These are phyloP conservation scores for Amanita polypyramis DNA, from an alignment of 768 basidiomycete species.

Conservation along the genomic window DNA sequence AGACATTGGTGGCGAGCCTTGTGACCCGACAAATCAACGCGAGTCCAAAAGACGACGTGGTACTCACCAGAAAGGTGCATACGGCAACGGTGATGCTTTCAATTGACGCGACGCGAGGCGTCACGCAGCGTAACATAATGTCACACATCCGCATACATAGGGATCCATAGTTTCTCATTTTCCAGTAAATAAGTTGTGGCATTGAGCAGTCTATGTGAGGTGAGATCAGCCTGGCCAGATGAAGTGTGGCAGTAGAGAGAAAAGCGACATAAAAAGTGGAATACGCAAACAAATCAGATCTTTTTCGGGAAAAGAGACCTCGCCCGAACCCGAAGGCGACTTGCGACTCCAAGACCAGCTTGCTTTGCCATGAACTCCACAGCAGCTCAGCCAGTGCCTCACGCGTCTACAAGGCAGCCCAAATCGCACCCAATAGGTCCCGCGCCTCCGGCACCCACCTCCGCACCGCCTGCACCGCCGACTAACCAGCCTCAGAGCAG, in stretches of 20 bases:
- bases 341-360: neutral
- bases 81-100: neutral
- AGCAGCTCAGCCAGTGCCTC: constrained; percentile 37
- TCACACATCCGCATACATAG: neutral
- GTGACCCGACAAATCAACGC: constrained; percentile 9
- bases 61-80: constrained; percentile 5
- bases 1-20: constrained; percentile 25
- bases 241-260: neutral
- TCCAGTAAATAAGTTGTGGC: neutral
- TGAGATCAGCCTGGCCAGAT: neutral
- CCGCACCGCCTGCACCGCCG: constrained; percentile 46
- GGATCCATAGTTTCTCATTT: neutral
- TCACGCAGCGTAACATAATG: neutral
- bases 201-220: neutral
- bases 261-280: neutral
- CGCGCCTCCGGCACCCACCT: constrained; percentile 50
- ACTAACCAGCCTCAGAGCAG: constrained; percentile 27
- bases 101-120: constrained; percentile 6
- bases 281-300: constrained; percentile 4
- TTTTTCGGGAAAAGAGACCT: constrained; percentile 3
- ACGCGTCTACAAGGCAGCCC: constrained; percentile 28
- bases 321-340: constrained; percentile 2
- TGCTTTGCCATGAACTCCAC: constrained; percentile 7
- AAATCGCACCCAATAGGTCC: constrained; percentile 50
- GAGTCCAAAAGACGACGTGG: neutral